Evolutionary conservation across 129 eudicot genomes (phyloP).

Genomic region (Chrysanthemum makinoi): DNA sequence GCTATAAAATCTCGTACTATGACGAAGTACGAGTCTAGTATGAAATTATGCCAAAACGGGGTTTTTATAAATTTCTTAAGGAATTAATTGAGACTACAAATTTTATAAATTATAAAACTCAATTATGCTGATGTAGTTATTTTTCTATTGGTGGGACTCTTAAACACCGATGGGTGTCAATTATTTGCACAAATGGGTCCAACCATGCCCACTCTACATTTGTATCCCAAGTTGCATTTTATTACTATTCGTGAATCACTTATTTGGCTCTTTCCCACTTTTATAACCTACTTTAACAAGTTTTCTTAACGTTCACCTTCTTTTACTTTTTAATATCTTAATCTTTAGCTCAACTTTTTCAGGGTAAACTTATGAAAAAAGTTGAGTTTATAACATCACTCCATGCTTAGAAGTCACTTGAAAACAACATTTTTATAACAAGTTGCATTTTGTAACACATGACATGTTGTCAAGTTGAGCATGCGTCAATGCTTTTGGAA

Average conservation of each 20-base stretch:
- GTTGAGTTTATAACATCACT: neutral
- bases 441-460: neutral
- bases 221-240: constrained; percentile 30
- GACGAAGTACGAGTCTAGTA: too few relatives aligned
- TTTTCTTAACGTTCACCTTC: too few relatives aligned
- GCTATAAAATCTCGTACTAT: too few relatives aligned
- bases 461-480: constrained; percentile 29
- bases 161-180: constrained; percentile 22
- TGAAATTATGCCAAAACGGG: too few relatives aligned
- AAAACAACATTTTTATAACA: constrained; percentile 1
- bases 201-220: constrained; percentile 26
- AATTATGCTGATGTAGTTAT: constrained; percentile 16
- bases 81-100: too few relatives aligned
- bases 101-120: neutral
- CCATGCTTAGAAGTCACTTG: neutral
- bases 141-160: constrained; percentile 11
- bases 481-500: constrained; percentile 10
- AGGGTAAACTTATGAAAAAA: too few relatives aligned
- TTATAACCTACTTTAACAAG: too few relatives aligned
- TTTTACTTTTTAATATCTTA: too few relatives aligned
- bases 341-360: too few relatives aligned
- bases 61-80: too few relatives aligned
- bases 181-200: constrained; percentile 32
- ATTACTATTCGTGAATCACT: constrained; percentile 1
- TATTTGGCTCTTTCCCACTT: constrained; percentile 5